Conservation (phyloP, 129 eudicot species). For the Deinandra increscens region DNA sequence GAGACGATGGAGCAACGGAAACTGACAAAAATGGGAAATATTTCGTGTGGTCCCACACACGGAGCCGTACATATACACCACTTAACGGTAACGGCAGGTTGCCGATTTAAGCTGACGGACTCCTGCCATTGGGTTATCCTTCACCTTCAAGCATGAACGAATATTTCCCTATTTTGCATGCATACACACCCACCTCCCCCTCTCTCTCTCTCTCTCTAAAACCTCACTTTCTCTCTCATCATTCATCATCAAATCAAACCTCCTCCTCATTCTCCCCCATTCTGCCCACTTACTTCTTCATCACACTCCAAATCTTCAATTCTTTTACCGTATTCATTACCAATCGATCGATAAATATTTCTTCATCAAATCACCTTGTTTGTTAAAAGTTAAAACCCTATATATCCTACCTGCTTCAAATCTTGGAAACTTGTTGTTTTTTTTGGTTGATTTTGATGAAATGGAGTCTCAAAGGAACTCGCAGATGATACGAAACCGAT, state of each 20-base stretch:
- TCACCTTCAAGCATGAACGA: slow-evolving; percentile 38
- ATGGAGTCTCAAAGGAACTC: slow-evolving; percentile 28
- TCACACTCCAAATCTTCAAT: background rate
- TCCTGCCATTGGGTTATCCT: slow-evolving; percentile 21
- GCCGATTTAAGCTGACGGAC: slow-evolving; percentile 32
- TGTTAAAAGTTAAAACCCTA: too few species aligned
- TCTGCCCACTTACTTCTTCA: slow-evolving; percentile 23
- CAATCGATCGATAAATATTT: background rate
- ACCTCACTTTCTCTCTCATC: slow-evolving; percentile 16
- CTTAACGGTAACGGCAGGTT: slow-evolving; percentile 34
- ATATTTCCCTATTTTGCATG: slow-evolving; percentile 51
- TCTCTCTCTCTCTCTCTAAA: background rate
- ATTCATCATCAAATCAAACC: slow-evolving; percentile 18
- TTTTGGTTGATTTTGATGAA: slow-evolving; percentile 8
- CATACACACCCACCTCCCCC: slow-evolving; percentile 12
- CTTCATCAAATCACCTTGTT: too few species aligned
- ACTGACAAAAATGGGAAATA: slow-evolving; percentile 10
- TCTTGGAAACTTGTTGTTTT: too few species aligned
- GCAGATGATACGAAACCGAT: slow-evolving; percentile 15
- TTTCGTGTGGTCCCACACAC: slow-evolving; percentile 22
- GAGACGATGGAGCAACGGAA: background rate
- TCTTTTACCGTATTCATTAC: background rate
- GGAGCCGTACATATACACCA: slow-evolving; percentile 13
- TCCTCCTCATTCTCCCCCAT: background rate
- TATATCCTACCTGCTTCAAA: too few species aligned